A percentile compares a stretch with the other conserved stretches of the same genome.
phyloP scores from a whole-genome alignment of 805 yeast genomes.

The Metschnikowia arizonensis region DNA sequence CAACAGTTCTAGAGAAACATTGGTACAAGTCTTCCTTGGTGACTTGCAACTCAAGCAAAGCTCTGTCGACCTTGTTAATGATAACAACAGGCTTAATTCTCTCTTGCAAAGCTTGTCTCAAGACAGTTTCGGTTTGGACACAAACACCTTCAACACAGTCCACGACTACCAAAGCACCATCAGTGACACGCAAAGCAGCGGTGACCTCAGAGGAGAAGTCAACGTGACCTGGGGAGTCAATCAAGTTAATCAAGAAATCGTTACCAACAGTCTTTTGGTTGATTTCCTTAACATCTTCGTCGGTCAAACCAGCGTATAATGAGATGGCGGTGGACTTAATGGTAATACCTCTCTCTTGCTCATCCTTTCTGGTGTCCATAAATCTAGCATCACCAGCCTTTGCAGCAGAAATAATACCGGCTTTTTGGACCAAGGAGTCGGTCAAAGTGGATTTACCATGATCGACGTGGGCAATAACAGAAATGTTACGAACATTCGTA shows the following conservation, averaged over 20 bases:
- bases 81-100: conserved; percentile 98
- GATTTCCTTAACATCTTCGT: conserved; percentile 84
- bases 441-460: conserved; percentile 99
- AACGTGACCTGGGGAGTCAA: conserved; percentile 99
- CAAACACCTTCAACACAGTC: conserved; percentile 99
- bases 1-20: conserved; percentile 97
- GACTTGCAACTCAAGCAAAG: conserved; percentile 96
- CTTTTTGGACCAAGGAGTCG: conserved; percentile 97
- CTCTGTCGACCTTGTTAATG: conserved; percentile 99
- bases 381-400: conserved; percentile 99
- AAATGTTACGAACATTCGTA: conserved; percentile 99
- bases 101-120: conserved; percentile 98
- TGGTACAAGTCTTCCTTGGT: conserved; percentile 98
- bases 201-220: conserved; percentile 99
- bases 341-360: conserved; percentile 99
- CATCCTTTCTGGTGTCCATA: conserved; percentile 99
- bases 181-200: conserved; percentile 99
- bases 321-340: conserved; percentile 99
- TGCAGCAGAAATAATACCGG: conserved; percentile 99
- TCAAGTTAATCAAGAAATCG: conserved; percentile 95
- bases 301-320: conserved; percentile 81
- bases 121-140: conserved; percentile 99
- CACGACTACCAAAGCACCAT: conserved; percentile 99
- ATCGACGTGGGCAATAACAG: conserved; percentile 99
- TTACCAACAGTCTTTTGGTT: conserved; percentile 89